Base-by-base conservation (phyloP, 2,329 filamentous ascomycete species). In the Thelonectria rubi region DNA sequence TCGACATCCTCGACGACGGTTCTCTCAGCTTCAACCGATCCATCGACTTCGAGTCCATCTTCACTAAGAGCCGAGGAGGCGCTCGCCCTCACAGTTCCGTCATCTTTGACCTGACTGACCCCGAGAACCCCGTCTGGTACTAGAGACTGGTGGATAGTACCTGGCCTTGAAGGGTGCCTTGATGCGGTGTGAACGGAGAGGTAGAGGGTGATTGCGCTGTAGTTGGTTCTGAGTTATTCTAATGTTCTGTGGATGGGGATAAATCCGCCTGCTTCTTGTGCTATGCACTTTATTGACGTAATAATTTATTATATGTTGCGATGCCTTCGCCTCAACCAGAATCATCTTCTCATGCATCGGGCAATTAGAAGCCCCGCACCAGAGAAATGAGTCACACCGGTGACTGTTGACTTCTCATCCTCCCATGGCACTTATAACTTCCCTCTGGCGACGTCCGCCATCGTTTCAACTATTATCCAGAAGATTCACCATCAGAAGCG, bases 21-120 rank as follows among this genome's bases (percentile, higher is more conserved):
- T 77, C 77, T n/a, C 72, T 89, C 55, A 77, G 72, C 73, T 89
- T 88, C 77, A 88, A 88, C 77, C 80, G 85, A 18, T 81, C 78
- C 34, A 87, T 88, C 67, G 81, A 88, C 69, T 88, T 88, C 69
- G 76, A 77, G 62, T 72, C 72, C 49, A 80, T 82, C 60, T 88
- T 86, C 64, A 78, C 80, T 7, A 63, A 64, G 10, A 81, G 80
- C 64, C 78, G 84, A 40, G 85, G 86, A 50, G 86, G 86, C 24
- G 86, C 81, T 3, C 83, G 82, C 69, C 85, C 85, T 40, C 85
- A 88, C 66, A 86, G 82, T 11, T 77, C 72, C 46, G 84, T 86
- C 61, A 80, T 87, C 52, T 87, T 84, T 69, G 84, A 87, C 67
- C 70, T 87, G 15, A 82, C 82, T 15, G 84, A 87, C 60, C 84